A percentile compares a stretch with the other conserved stretches of the same genome.
phyloP scores from a whole-genome alignment of 441 rosid species.

The Pelargonium myrrhifolium region DNA sequence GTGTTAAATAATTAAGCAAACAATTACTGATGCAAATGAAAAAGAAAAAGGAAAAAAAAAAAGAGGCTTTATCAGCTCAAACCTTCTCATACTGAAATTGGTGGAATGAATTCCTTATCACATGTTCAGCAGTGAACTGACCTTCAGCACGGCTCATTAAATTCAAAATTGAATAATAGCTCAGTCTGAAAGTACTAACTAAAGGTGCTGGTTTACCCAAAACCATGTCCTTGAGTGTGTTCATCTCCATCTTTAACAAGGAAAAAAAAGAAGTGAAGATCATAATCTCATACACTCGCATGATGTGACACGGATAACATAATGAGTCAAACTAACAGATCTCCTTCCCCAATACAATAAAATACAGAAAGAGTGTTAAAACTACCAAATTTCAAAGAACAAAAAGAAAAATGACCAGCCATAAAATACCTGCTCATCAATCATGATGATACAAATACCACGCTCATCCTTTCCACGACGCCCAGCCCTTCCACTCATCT shows the following conservation, averaged over 20 bases:
- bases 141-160: constrained; percentile 98
- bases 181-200: constrained; percentile 93
- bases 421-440: constrained; percentile 72
- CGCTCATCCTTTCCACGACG: constrained; percentile 98
- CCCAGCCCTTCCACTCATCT: constrained; percentile 99
- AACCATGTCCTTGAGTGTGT: constrained; percentile 79
- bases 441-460: constrained; percentile 92
- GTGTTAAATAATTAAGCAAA: constrained; percentile 15
- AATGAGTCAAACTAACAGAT: background rate
- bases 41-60: constrained; percentile 14
- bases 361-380: background rate
- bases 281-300: background rate
- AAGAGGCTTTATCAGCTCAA: constrained; percentile 12
- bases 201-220: constrained; percentile 98
- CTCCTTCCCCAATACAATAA: background rate
- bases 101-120: constrained; percentile 88
- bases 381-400: background rate
- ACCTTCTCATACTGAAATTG: constrained; percentile 98
- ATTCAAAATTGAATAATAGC: constrained; percentile 95
- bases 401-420: constrained; percentile 12
- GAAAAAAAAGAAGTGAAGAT: constrained; percentile 9
- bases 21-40: constrained; percentile 8
- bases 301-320: constrained; percentile 11
- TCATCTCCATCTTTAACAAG: constrained; percentile 80
- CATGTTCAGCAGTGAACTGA: constrained; percentile 95